Percentiles rank a stretch among this genome's conserved stretches.
Evolutionary conservation across 2,329 filamentous ascomycete species (phyloP).

Genomic region (Fusarium brevicatenulatum): DNA sequence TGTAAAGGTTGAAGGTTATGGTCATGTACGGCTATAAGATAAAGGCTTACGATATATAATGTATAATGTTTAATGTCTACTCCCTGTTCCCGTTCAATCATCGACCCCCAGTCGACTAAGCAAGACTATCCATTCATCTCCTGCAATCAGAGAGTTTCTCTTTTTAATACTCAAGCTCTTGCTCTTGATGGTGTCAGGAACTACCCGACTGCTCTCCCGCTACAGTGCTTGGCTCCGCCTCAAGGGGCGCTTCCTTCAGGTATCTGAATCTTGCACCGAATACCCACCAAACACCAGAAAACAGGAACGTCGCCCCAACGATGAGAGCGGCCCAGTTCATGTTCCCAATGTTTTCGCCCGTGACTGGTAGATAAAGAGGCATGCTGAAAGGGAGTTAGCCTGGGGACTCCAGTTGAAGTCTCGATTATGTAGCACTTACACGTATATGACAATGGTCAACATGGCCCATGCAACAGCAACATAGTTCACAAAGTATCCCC

Average conservation of each 20-base stretch:
- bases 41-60: too few species aligned
- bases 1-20: too few species aligned
- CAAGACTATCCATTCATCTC: too few species aligned
- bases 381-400: not conserved
- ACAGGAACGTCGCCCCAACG: not conserved
- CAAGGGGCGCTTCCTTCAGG: not conserved
- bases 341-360: slow-evolving; percentile 3
- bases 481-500: slow-evolving; percentile 12
- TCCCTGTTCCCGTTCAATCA: too few species aligned
- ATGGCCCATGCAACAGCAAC: slow-evolving; percentile 8
- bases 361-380: slow-evolving; percentile 16
- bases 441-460: slow-evolving; percentile 1
- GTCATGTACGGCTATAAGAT: too few species aligned
- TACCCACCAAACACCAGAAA: slow-evolving; percentile 11
- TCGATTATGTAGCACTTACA: not conserved
- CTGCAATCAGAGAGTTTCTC: too few species aligned
- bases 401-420: not conserved
- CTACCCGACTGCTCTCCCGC: rapidly evolving
- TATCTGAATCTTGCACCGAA: not conserved
- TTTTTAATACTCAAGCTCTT: too few species aligned
- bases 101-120: too few species aligned
- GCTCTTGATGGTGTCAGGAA: not conserved
- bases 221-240: rapidly evolving
- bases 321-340: slow-evolving; percentile 24
- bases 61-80: too few species aligned